phyloP scores from a whole-genome alignment of 2,329 filamentous ascomycete species.

The Parastagonospora nodorum region DNA sequence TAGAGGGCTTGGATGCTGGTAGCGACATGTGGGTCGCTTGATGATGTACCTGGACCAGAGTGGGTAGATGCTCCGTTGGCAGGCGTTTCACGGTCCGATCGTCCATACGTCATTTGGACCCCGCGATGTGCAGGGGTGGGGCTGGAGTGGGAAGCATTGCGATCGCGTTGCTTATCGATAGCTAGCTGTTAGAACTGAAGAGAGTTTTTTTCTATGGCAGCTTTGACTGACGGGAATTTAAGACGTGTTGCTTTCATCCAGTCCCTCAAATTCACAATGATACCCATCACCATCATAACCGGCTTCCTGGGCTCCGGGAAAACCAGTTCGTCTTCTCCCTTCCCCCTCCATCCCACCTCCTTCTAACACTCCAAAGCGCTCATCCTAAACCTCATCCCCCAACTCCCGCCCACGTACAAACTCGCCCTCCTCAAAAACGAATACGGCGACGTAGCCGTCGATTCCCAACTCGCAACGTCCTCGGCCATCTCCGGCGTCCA shows the following conservation, averaged over 20 bases:
- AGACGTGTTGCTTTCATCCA: not conserved
- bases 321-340: slow-evolving; percentile 61
- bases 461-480: slow-evolving; percentile 85
- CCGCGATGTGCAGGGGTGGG: slow-evolving; percentile 3
- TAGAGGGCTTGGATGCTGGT: slow-evolving; percentile 1
- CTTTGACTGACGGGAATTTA: not conserved
- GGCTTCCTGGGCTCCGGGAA: slow-evolving; percentile 97
- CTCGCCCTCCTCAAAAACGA: slow-evolving; percentile 97
- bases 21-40: not conserved
- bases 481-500: slow-evolving; percentile 85
- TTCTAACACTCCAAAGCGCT: slow-evolving; percentile 56
- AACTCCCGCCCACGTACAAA: slow-evolving; percentile 84
- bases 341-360: slow-evolving; percentile 16
- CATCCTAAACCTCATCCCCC: slow-evolving; percentile 90
- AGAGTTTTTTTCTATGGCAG: slow-evolving; percentile 1
- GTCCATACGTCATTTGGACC: slow-evolving; percentile 12
- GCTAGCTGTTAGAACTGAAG: slow-evolving; percentile 5
- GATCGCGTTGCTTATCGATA: slow-evolving; percentile 10
- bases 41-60: slow-evolving; percentile 11
- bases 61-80: not conserved
- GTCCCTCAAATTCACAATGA: slow-evolving; percentile 40
- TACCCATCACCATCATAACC: slow-evolving; percentile 92
- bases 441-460: slow-evolving; percentile 92
- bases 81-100: not conserved
- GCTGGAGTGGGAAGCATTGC: not conserved